phyloP scores from a whole-genome alignment of 2,329 filamentous ascomycete species.

The Aspergillus unguis region DNA sequence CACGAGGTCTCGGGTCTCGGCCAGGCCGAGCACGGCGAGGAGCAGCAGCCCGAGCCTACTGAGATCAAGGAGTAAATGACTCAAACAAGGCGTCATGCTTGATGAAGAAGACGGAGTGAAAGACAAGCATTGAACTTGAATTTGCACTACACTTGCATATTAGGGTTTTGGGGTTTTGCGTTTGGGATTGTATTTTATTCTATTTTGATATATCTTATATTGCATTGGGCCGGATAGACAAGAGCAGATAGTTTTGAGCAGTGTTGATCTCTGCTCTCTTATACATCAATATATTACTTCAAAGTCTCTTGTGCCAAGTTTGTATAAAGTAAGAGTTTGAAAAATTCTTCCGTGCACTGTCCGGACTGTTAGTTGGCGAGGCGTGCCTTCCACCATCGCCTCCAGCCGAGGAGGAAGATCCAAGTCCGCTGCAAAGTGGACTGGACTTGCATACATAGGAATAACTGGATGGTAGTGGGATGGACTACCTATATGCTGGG shows the following conservation, averaged over 20 bases:
- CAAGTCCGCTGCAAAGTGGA: too few species aligned
- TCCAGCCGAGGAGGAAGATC: too few species aligned
- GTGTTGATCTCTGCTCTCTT: too few species aligned
- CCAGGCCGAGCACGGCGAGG: conserved; percentile 18
- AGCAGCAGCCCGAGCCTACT: conserved; percentile 9
- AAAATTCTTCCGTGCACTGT: too few species aligned
- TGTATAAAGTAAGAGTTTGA: too few species aligned
- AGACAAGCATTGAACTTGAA: neutral
- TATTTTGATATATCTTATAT: neutral
- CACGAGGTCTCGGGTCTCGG: conserved; percentile 4
- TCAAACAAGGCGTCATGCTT: neutral
- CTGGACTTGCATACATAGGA: too few species aligned
- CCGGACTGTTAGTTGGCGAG: too few species aligned
- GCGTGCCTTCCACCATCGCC: too few species aligned
- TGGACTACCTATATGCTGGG: too few species aligned
- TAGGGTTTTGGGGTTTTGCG: neutral
- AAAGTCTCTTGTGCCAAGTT: too few species aligned
- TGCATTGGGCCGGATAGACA: neutral
- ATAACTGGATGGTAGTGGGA: too few species aligned
- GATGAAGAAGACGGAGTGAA: neutral
- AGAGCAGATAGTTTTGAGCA: neutral
- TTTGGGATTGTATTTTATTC: neutral
- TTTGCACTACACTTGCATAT: neutral
- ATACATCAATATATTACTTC: too few species aligned
- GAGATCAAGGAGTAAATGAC: conserved; percentile 21